Percentiles rank a stretch among this genome's conserved stretches.
These are phyloP conservation scores for Brachypodium distachyon DNA, from an alignment of 202 grass and related monocot genomes.

Conservation along the genomic window DNA sequence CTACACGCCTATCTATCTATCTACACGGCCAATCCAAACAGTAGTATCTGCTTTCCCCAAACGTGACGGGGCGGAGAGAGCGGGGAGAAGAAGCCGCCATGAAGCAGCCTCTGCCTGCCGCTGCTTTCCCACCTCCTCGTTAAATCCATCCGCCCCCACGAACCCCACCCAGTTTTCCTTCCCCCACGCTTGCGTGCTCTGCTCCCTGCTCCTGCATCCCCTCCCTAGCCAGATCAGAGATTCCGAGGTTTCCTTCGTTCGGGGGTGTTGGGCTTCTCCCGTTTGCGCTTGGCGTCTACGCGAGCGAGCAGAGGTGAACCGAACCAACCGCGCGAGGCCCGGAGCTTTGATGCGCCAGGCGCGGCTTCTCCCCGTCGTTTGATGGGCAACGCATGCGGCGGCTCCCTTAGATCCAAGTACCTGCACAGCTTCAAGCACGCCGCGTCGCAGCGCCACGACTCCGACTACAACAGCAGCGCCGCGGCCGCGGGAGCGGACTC, in stretches of 20 bases:
- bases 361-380: slow-evolving; percentile 49
- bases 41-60: slow-evolving; percentile 20
- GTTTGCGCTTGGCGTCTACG: slow-evolving; percentile 1
- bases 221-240: not conserved
- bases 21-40: not conserved
- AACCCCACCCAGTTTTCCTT: not conserved
- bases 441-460: slow-evolving; percentile 38
- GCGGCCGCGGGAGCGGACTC: slow-evolving; percentile 18
- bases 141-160: slow-evolving; percentile 12
- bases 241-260: not conserved
- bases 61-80: slow-evolving; percentile 8
- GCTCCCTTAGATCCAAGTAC: slow-evolving; percentile 71
- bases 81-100: slow-evolving; percentile 31
- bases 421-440: slow-evolving; percentile 46
- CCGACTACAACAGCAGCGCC: not conserved
- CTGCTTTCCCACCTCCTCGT: not conserved
- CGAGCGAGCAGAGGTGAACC: not conserved
- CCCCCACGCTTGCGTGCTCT: not conserved
- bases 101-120: slow-evolving; percentile 17
- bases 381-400: slow-evolving; percentile 87
- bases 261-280: not conserved
- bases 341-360: slow-evolving; percentile 22
- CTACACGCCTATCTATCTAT: not conserved
- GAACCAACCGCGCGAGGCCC: not conserved
- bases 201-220: not conserved